Base-by-base conservation (phyloP, 192 early-diverging fungal genomes). In the Coemansia brasiliensis region DNA sequence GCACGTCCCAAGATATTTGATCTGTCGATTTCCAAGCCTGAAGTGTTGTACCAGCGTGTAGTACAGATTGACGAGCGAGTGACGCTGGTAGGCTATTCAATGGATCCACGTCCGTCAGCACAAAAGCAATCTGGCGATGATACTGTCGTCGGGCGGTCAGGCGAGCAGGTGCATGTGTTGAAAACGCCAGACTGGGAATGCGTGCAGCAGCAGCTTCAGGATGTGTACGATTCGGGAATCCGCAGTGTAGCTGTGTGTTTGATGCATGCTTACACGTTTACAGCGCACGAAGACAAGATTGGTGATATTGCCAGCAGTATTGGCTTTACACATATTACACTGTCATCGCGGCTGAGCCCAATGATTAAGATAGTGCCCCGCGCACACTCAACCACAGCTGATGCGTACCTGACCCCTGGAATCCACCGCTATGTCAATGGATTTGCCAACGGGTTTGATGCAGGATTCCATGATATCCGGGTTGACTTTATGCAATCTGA, bases 401-500 rank as follows among this genome's bases (percentile, higher is more conserved):
- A 99, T 61, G 92, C 93, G 0, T 99, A 99, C 63, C 79, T 99
- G 49, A 95, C 96, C 1, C 96, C 96, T 1, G 87, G 87, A 40
- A 94, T 99, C 53, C 84, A 85, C 45, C 82, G 82, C 12, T 97
- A 99, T 65, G 80, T 97, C 16, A 64, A 90, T 32, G 88, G 89
- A 4, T 99, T 98, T 75, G 80, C 87, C 9, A 69, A 80, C 37
- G 96, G 94, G 11, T 98, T 99, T 72, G 94, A 96, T 60, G 43
- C 29, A 3, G 64, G 69, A 16, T 55, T 72, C 24, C 61, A 66
- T 15, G 82, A 83, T 16, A 83, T 88, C n/a, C 57, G 71, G 2
- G 82, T 92, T n/a, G 90, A 96, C 65, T 97, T 99, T 77, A 99
- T 99, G 96, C 94, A 96, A 72, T 90, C 87, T 41, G 96, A 99